Evolutionary conservation across 305 asterid genomes (phyloP).

Genomic region (Rubia peregrina): DNA sequence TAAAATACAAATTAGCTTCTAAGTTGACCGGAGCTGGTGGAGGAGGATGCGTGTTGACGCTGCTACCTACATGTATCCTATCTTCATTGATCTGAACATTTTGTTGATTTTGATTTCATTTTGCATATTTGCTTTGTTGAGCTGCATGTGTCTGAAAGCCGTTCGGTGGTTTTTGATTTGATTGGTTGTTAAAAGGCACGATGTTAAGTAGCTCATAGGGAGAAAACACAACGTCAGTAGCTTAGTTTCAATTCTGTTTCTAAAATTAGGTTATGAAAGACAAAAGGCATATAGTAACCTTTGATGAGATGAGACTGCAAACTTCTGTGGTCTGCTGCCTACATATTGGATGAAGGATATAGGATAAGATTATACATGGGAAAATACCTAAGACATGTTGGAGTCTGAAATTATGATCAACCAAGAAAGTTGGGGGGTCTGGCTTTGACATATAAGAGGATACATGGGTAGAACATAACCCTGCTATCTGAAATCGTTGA

Average conservation of each 20-base stretch:
- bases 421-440: too few relatives aligned
- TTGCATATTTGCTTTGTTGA: background rate
- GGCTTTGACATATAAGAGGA: too few relatives aligned
- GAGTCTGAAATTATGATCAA: background rate
- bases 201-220: background rate
- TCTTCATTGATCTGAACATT: constrained; percentile 3
- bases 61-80: constrained; percentile 87
- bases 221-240: background rate
- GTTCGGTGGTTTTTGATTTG: background rate
- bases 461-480: too few relatives aligned
- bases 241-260: background rate
- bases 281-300: background rate
- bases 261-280: background rate
- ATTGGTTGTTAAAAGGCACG: background rate
- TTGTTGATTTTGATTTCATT: background rate
- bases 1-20: constrained; percentile 71
- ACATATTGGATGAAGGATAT: background rate
- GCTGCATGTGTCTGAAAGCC: background rate
- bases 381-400: background rate
- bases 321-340: background rate
- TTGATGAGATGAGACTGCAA: background rate
- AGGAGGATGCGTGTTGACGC: constrained; percentile 94
- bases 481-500: too few relatives aligned
- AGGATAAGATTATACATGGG: background rate
- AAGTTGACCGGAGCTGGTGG: constrained; percentile 99